These are phyloP conservation scores for Trichocladium uniseriatum DNA, from an alignment of 495 filamentous ascomycete species.

Conservation along the genomic window DNA sequence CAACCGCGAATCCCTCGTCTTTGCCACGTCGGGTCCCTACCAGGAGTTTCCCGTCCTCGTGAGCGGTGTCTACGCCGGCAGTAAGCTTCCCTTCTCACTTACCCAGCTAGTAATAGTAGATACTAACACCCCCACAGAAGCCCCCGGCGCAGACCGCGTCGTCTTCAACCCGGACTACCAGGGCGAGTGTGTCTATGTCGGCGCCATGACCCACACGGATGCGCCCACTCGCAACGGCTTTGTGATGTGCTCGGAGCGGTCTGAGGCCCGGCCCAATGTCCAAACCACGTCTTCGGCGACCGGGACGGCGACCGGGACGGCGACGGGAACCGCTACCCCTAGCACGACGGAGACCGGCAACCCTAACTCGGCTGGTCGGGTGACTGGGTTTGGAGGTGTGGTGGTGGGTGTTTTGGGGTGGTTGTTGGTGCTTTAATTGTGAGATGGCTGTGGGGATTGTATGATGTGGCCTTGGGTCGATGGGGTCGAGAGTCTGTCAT, in stretches of 20 bases:
- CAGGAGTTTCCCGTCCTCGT: conserved; percentile 24
- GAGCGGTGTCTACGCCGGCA: conserved; percentile 3
- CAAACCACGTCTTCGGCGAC: neutral
- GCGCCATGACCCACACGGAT: conserved; percentile 24
- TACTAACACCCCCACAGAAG: neutral
- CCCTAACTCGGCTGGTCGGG: neutral
- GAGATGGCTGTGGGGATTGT: too few relatives aligned
- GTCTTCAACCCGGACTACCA: conserved; percentile 12
- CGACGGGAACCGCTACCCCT: neutral
- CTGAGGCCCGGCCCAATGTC: too few relatives aligned
- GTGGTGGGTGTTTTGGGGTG: neutral
- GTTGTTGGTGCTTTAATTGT: neutral
- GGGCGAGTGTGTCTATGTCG: conserved; percentile 14
- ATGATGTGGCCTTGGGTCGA: too few relatives aligned
- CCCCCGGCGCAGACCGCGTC: conserved; percentile 21
- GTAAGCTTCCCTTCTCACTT: neutral
- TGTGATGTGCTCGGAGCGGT: conserved; percentile 5
- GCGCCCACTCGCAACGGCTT: conserved; percentile 14
- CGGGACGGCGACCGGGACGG: neutral
- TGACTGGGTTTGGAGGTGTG: neutral
- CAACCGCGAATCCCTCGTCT: conserved; percentile 18
- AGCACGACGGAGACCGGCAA: neutral
- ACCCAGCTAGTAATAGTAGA: too few relatives aligned
- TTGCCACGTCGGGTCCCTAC: conserved; percentile 13
- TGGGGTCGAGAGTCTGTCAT: neutral